Evolutionary conservation across 441 rosid genomes (phyloP).

Genomic region (Corymbia calophylla): DNA sequence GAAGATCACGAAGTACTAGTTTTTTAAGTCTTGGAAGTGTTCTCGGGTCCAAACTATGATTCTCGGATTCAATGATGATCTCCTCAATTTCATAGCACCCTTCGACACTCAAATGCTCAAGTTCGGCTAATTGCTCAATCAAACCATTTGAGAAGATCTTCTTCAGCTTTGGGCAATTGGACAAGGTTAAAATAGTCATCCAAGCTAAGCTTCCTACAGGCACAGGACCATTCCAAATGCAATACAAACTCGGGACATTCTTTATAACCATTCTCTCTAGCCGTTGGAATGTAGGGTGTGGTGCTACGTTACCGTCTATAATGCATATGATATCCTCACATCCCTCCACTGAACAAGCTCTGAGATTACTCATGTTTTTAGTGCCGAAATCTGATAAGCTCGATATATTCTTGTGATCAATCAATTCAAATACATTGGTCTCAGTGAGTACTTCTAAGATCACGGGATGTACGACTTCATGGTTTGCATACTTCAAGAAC

Average conservation of each 20-base stretch:
- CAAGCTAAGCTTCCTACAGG: fast-evolving
- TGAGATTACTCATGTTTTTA: fast-evolving
- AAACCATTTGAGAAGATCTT: fast-evolving
- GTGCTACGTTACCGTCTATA: fast-evolving
- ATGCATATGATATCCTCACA: not conserved
- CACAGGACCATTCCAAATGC: not conserved
- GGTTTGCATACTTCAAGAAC: fast-evolving
- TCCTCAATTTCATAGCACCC: not conserved
- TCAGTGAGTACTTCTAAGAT: not conserved
- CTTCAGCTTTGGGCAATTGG: fast-evolving
- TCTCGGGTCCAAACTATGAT: fast-evolving
- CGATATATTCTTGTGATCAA: not conserved
- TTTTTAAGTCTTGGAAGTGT: not conserved
- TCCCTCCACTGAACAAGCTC: not conserved
- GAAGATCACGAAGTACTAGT: not conserved
- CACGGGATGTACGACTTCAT: fast-evolving
- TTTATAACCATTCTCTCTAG: not conserved
- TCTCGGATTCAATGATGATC: fast-evolving
- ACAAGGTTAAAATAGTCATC: fast-evolving
- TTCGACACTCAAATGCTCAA: not conserved
- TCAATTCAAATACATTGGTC: not conserved
- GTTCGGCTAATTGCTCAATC: fast-evolving
- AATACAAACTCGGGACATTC: fast-evolving
- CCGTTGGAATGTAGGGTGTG: fast-evolving
- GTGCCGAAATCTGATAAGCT: fast-evolving